Evolutionary conservation across 108 stramenopile genomes (phyloP), one percentile per base, ranked within the genome.

Genomic region (Conticribra weissflogii): DNA sequence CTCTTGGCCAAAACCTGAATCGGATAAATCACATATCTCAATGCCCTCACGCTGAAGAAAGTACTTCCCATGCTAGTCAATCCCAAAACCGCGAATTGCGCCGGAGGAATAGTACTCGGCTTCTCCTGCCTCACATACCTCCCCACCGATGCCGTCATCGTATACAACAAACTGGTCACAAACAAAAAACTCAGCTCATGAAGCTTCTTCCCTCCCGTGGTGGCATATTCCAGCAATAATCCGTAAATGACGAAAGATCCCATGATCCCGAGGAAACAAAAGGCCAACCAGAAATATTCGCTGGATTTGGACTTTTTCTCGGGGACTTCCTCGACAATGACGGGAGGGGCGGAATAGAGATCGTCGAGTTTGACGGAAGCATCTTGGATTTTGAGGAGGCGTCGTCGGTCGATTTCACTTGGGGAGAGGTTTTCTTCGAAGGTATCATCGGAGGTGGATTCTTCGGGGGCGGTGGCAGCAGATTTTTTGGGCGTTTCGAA

Each of bases 1-100:
- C 90, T 92, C 81, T 98, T 98, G 51, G 96, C 97, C 46, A 98
- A 71, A 3, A 98, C 97, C 86, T 98, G 97, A 53, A 99, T 97
- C 25, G 98, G 98, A 81, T 97, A 94, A 76, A 94, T 94, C 61
- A 94, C 92, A 68, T 96, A 98, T 61, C 98, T 76, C 56, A 99
- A 74, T 5, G 89, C 90, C 30, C 98, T 81, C 0, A 99, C 98
- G 19, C 91, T 93, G 44, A 87, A 96, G 84, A 97, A 99, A 28
- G 98, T 99, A 34, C 87, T 88, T 3, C 97, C 98, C 96, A 99
- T 99, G 62, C 85, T 87, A 14, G 96, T 97, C 65, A 97, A 58
- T 30, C 96, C 97, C 61, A 99, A 75, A 29, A 98, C 83, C 7
- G 93, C 90, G 81, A 97, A 94, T 30, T 94, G 89, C 29, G 89